These are phyloP conservation scores for Saccharomyces eubayanus DNA, from an alignment of 805 yeast species.

Conservation along the genomic window DNA sequence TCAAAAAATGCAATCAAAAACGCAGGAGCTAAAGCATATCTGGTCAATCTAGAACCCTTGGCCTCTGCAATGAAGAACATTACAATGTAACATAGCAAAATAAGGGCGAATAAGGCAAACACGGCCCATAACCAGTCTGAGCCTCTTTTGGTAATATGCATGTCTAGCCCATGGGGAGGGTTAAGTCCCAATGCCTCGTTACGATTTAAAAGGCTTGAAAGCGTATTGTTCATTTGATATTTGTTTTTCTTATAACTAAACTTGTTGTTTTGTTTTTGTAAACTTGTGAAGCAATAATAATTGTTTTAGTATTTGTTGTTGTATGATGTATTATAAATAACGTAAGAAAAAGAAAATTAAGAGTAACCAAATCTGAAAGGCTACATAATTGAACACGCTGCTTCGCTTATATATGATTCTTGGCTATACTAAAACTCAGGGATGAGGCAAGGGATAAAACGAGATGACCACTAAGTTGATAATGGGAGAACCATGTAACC, in stretches of 20 bases:
- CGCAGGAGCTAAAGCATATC: constrained; percentile 20
- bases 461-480: neutral
- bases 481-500: neutral
- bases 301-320: neutral
- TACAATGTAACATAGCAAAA: constrained; percentile 8
- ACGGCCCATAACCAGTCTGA: constrained; percentile 65
- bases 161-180: constrained; percentile 38
- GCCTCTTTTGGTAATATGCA: constrained; percentile 48
- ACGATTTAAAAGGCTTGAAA: constrained; percentile 2
- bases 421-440: neutral
- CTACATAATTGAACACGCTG: neutral
- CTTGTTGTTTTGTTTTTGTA: neutral
- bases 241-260: neutral
- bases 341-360: neutral
- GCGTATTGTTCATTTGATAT: neutral
- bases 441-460: neutral
- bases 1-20: constrained; percentile 33
- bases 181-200: constrained; percentile 39
- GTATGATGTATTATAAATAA: neutral
- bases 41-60: constrained; percentile 8
- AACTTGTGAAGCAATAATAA: neutral
- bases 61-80: constrained; percentile 10
- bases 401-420: neutral
- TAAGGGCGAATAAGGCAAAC: constrained; percentile 31
- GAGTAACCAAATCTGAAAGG: neutral